Evolutionary conservation across 1,284 basidiomycete genomes (phyloP), one percentile per base, ranked within the genome.

Genomic region (Rhodofomes roseus): DNA sequence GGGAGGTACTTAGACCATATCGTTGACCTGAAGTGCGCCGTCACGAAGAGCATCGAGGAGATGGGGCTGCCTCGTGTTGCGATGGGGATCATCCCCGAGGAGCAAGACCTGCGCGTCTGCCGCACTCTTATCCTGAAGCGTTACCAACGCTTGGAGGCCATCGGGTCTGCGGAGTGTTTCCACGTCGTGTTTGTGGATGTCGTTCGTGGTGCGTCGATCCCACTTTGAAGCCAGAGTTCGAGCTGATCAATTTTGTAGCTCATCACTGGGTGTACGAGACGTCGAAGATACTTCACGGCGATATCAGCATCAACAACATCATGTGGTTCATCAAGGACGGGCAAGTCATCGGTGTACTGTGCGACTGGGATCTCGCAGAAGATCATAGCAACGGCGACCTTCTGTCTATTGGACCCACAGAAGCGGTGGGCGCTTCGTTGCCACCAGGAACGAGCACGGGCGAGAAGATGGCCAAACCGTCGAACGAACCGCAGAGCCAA

Each of bases 231-330:
- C n/a, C n/a, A n/a, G n/a, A n/a, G n/a, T n/a, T n/a, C n/a, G n/a
- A n/a, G n/a, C 25, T 48, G 46, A 48, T 14, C 1, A 4, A 6
- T 18, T 18, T 4, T 52, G 12, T 43, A 61, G 62, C 34, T 36
- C 60, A 63, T 34, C 54, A 59, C 27, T 60, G 53, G 46, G 57
- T 51, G 22, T 63, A 39, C 36, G 34, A 56, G 16, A 51, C 46
- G 7, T 41, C 57, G 16, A 29, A 39, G n/a, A 43, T 63, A 18
- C 54, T 62, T 6, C 70, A 74, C 56, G 61, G 68, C 20, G 71
- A 73, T 48, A 62, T 73, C 29, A 72, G 67, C 57, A 62, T 63
- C 22, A 63, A 57, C 22, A 73, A 71, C 56, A 57, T 73, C 14
- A 73, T 73, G 70, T 63, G 65, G 44, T 57, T 64, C 29, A 54